Evolutionary conservation across 2,329 filamentous ascomycete genomes (phyloP), one percentile per base, ranked within the genome.

Genomic region (Neofusicoccum sp.): DNA sequence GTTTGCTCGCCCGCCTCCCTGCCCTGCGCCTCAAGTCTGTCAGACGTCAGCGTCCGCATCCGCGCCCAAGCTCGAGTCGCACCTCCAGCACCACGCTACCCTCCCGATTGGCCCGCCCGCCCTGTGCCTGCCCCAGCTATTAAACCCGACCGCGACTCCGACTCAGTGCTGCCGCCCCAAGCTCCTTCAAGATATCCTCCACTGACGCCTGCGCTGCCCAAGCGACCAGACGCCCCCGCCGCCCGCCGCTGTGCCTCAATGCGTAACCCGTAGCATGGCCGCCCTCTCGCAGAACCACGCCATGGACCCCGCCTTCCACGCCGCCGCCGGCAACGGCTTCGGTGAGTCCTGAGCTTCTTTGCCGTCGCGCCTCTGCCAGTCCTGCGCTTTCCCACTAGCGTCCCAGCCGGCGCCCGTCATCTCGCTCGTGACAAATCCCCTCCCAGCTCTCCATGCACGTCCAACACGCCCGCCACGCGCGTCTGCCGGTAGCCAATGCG

Each of bases 21-120:
- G 41, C 44, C 43, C 56, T 58, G 56, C 56, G 57, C 57, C 57
- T 49, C 57, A 59, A 41, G 36, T 49, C 57, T 49, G 57, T 59
- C 57, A 59, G 57, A 59, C 57, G 34, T 58, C 54, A 28, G 43
- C 26, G 40, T 44, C 51, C 31, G 36, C 40, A 44, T n/a, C 38
- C 38, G 40, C 40, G 20, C 40, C 9, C 9, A 26, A n/a, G 24
- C 51, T 7, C 49, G 14, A 14, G 49, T 36, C 53, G 53, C 53
- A 48, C 43, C 54, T 26, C 26, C 24, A 33, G 40, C 34, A 9
- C 45, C 57, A 49, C 45, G 57, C 57, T 40, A 59, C 34, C 34
- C 28, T 40, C 44, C 57, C 57, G 44, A 56, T 56, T 56, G 51
- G 51, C 51, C 36, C 36, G 51, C 51, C 49, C 38, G n/a, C 14